Evolutionary conservation across 257 asterid species (phyloP), one percentile per base, ranked within the genome.

Genomic region (Solanum sejunctum): DNA sequence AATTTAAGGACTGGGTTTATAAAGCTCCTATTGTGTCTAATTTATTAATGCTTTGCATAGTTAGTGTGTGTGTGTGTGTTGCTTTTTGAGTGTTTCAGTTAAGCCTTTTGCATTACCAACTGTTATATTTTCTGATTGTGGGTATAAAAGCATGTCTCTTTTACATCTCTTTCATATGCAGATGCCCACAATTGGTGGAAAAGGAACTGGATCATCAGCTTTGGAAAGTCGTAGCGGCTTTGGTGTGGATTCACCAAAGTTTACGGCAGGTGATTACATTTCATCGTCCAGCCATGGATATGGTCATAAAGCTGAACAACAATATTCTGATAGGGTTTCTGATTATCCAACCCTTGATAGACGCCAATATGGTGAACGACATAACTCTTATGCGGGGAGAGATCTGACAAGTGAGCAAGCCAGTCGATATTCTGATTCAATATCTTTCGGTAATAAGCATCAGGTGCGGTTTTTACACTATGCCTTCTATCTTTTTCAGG

Each of bases 301-400:
- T 86, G 95, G 91, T 66, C 97, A 90, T 83, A 93, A 93, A 84
- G 90, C 88, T 77, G 98, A 95, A 84, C 96, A 91, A 83, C 89
- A 93, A 71, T 94, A 91, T 87, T 58, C 97, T 3, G 98, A 95
- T 71, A 91, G 93, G 86, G 88, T 91, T 41, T 87, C 97, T 39
- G 98, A 95, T 85, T 96, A 92, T 89, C 89, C 98, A 57, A 83
- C 95, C 78, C 85, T 89, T 72, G 98, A 95, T 36, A 94, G 96
- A 85, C 98, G 88, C 49, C 93, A 90, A 85, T 92, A 91, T 90
- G 92, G 87, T 86, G 98, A 94, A 32, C 94, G 93, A 9, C 97
- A 85, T 75, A 85, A 91, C 89, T 81, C 96, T 81, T 95, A 93
- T 90, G 79, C 85, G 20, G 97, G 94, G 87, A 91, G 92, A 77